Evolutionary conservation across 164 flowering plant species (phyloP).

Genomic region (Pachysandra terminalis): DNA sequence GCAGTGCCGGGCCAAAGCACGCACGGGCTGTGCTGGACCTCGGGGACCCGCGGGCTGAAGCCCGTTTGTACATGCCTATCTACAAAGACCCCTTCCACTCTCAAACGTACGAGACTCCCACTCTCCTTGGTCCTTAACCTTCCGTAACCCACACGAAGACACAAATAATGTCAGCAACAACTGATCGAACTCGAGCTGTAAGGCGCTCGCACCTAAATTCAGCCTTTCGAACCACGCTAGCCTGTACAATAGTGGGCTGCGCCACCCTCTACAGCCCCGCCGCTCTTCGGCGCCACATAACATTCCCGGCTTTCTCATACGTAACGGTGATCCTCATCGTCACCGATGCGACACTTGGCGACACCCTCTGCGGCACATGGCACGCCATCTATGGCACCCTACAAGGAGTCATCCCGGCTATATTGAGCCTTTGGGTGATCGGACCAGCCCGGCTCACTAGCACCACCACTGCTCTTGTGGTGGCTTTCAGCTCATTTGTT

Average conservation of each 20-base stretch:
- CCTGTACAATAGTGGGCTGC: conserved; percentile 62
- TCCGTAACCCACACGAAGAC: not conserved
- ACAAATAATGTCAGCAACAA: not conserved
- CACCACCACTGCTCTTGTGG: conserved; percentile 34
- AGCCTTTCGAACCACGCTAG: conserved; percentile 57
- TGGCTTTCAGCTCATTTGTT: conserved; percentile 45
- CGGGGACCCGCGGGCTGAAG: too few relatives aligned
- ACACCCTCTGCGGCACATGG: conserved; percentile 56
- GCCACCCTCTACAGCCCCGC: conserved; percentile 56
- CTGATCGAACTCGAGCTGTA: conserved; percentile 26
- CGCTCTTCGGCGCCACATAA: conserved; percentile 23
- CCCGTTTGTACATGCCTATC: too few relatives aligned
- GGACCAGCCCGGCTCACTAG: conserved; percentile 42
- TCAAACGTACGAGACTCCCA: conserved; percentile 2
- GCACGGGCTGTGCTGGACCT: too few relatives aligned
- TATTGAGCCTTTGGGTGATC: conserved; percentile 53
- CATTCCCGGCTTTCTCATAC: conserved; percentile 76
- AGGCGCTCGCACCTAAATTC: conserved; percentile 56
- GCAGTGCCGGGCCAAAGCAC: too few relatives aligned
- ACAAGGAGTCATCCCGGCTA: conserved; percentile 51
- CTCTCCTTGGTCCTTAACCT: too few relatives aligned
- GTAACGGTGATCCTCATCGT: conserved; percentile 51
- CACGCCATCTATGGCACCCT: conserved; percentile 52
- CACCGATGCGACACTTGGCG: conserved; percentile 67
- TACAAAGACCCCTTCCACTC: not conserved